These are phyloP conservation scores for Fusarium brachygibbosum DNA, from an alignment of 2,329 filamentous ascomycete species.

Conservation along the genomic window DNA sequence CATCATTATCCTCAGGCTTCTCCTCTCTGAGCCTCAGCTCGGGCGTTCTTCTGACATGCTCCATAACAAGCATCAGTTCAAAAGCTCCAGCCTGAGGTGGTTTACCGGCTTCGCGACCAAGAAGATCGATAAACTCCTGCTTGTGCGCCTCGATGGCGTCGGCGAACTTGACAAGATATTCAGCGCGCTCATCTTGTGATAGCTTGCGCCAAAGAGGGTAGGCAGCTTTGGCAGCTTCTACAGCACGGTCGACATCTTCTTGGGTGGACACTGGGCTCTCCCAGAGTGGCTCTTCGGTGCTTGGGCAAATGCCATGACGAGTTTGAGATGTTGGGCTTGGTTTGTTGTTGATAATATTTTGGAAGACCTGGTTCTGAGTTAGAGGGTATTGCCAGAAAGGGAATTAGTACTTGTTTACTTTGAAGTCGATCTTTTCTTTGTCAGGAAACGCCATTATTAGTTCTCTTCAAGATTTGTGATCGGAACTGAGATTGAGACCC, in stretches of 20 bases:
- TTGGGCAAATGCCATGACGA: slow-evolving; percentile 48
- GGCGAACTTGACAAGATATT: slow-evolving; percentile 45
- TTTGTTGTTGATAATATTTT: slow-evolving; percentile 54
- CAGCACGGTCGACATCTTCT: slow-evolving; percentile 51
- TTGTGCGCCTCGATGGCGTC: slow-evolving; percentile 47
- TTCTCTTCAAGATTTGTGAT: accelerated
- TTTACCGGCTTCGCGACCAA: slow-evolving; percentile 47
- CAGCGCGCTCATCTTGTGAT: slow-evolving; percentile 45
- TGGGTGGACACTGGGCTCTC: slow-evolving; percentile 48
- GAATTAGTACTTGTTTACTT: neutral
- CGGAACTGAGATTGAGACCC: accelerated
- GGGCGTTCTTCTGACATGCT: slow-evolving; percentile 1
- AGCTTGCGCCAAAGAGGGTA: slow-evolving; percentile 51
- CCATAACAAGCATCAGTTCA: slow-evolving; percentile 15
- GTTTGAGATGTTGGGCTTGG: slow-evolving; percentile 37
- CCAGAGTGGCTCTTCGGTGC: slow-evolving; percentile 52
- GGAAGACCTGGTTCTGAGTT: neutral
- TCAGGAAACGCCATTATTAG: neutral
- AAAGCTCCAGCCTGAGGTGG: slow-evolving; percentile 32
- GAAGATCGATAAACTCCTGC: slow-evolving; percentile 41
- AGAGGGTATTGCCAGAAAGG: accelerated
- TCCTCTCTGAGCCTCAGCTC: slow-evolving; percentile 31
- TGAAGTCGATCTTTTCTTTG: slow-evolving; percentile 2
- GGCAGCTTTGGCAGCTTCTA: slow-evolving; percentile 46
- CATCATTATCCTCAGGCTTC: slow-evolving; percentile 32